A percentile compares a stretch with the other conserved stretches of the same genome.
These are phyloP conservation scores for Ustilago xerochloae DNA, from an alignment of 1,284 basidiomycete species.

Conservation along the genomic window DNA sequence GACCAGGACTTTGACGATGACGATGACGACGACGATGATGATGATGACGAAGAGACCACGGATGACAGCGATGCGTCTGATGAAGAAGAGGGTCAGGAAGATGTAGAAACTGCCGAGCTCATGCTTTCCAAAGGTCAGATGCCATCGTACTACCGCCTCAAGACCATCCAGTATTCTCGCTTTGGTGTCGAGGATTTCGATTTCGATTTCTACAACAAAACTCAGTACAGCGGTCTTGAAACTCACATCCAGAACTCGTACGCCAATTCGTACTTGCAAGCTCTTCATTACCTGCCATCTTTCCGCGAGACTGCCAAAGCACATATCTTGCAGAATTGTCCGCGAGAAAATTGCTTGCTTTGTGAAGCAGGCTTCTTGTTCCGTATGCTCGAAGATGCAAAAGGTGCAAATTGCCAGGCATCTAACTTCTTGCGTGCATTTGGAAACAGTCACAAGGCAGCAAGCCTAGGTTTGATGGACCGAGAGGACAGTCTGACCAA, in stretches of 20 bases:
- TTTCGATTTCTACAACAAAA: slow-evolving; percentile 76
- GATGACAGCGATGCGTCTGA: slow-evolving; percentile 38
- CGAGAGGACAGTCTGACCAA: slow-evolving; percentile 77
- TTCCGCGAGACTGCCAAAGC: slow-evolving; percentile 86
- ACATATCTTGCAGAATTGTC: slow-evolving; percentile 83
- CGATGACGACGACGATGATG: slow-evolving; percentile 30
- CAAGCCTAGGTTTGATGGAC: slow-evolving; percentile 89
- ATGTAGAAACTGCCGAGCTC: slow-evolving; percentile 39
- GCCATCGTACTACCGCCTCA: slow-evolving; percentile 86
- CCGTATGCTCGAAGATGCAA: slow-evolving; percentile 94
- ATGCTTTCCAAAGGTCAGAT: slow-evolving; percentile 69
- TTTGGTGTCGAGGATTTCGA: slow-evolving; percentile 99
- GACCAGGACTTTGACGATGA: slow-evolving; percentile 16
- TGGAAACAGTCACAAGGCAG: slow-evolving; percentile 78
- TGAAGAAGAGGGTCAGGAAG: slow-evolving; percentile 49
- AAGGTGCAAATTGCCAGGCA: slow-evolving; percentile 92
- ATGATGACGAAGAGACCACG: slow-evolving; percentile 34
- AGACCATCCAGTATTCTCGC: slow-evolving; percentile 97
- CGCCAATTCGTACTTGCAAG: slow-evolving; percentile 90
- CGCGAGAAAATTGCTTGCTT: slow-evolving; percentile 87
- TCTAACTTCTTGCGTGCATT: slow-evolving; percentile 96
- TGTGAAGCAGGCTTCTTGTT: slow-evolving; percentile 96
- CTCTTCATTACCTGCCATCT: slow-evolving; percentile 84
- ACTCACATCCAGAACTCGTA: slow-evolving; percentile 98
- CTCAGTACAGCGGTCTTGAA: slow-evolving; percentile 89